phyloP scores from a whole-genome alignment of 495 filamentous ascomycete genomes.

The Penicillium maclennaniae region DNA sequence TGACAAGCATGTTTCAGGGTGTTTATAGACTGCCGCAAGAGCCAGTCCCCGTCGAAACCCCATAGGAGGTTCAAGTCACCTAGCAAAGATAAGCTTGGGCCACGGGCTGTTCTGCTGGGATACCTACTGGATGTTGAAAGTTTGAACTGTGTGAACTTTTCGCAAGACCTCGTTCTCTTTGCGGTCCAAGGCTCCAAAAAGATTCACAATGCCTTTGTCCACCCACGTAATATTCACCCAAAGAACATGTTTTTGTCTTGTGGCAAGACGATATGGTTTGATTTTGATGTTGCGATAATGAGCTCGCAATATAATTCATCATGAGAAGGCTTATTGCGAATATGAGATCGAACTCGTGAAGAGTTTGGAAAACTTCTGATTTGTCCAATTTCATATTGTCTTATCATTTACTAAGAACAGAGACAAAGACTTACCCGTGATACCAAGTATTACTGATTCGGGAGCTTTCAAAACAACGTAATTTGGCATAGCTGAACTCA shows the following conservation, averaged over 20 bases:
- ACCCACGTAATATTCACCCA: slow-evolving; percentile 23
- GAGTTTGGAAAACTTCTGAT: slow-evolving; percentile 11
- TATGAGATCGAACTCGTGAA: slow-evolving; percentile 13
- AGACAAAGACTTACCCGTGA: slow-evolving; percentile 24
- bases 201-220: slow-evolving; percentile 13
- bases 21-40: too few species aligned
- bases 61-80: too few species aligned
- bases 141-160: slow-evolving; percentile 27
- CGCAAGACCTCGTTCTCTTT: slow-evolving; percentile 11
- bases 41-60: too few species aligned
- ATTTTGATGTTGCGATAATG: slow-evolving; percentile 28
- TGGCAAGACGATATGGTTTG: slow-evolving; percentile 22
- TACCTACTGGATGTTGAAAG: slow-evolving; percentile 17
- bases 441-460: slow-evolving; percentile 16
- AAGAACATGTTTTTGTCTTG: slow-evolving; percentile 20
- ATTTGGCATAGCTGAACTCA: too few species aligned
- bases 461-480: background rate
- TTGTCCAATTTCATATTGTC: background rate
- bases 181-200: slow-evolving; percentile 18
- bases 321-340: slow-evolving; percentile 7
- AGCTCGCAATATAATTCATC: slow-evolving; percentile 8
- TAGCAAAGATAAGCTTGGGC: slow-evolving; percentile 7
- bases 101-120: slow-evolving; percentile 19
- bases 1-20: too few species aligned
- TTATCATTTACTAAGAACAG: slow-evolving; percentile 15